Percentiles rank a stretch among this genome's conserved stretches.
These are phyloP conservation scores for Kwoniella sp. DNA, from an alignment of 768 basidiomycete species.

Conservation along the genomic window DNA sequence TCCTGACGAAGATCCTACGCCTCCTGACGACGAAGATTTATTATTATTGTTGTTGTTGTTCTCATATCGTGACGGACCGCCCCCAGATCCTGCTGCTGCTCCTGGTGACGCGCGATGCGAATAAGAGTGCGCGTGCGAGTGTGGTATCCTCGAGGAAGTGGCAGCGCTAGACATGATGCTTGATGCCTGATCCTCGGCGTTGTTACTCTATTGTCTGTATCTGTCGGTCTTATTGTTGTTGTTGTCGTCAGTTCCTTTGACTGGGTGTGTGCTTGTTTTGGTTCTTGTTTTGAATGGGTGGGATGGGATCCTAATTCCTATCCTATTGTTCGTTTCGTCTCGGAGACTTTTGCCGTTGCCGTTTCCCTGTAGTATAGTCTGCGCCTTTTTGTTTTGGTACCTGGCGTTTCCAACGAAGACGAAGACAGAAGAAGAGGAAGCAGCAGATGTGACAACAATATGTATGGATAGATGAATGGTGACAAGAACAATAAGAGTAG, in stretches of 20 bases:
- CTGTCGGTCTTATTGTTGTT: not conserved
- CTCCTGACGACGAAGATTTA: too few species aligned
- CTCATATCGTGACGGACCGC: not conserved
- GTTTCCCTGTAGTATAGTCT: not conserved
- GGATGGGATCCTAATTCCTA: not conserved
- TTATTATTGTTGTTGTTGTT: too few species aligned
- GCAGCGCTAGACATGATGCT: not conserved
- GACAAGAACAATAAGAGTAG: too few species aligned
- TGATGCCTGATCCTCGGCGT: too few species aligned
- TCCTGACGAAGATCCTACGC: not conserved
- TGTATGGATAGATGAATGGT: too few species aligned
- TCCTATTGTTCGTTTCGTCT: constrained; percentile 7
- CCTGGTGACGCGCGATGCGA: not conserved
- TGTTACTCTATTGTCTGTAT: not conserved
- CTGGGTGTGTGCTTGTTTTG: too few species aligned
- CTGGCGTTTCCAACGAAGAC: too few species aligned
- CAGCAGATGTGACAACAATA: too few species aligned
- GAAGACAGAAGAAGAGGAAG: too few species aligned
- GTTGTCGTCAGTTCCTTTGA: too few species aligned
- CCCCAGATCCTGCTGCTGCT: not conserved
- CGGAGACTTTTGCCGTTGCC: not conserved
- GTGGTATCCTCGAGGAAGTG: not conserved
- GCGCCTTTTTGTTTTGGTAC: not conserved
- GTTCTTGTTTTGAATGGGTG: not conserved
- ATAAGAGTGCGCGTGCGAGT: constrained; percentile 4